Evolutionary conservation across 139 green algal genomes (phyloP).

Genomic region (Closterium sp.): DNA sequence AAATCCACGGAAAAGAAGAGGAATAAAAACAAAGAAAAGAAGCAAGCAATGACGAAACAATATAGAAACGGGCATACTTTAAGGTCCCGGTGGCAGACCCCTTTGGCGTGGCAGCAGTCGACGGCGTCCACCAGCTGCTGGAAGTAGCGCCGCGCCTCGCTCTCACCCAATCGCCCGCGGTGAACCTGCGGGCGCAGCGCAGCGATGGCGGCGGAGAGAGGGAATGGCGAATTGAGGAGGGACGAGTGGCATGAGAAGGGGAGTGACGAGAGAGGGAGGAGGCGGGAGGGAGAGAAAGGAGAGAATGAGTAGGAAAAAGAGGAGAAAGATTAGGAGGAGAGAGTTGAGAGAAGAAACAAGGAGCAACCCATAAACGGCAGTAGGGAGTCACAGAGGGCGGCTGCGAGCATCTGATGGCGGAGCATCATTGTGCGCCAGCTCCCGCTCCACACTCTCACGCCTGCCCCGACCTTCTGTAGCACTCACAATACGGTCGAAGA

Average conservation of each 20-base stretch:
- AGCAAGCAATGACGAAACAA: background rate
- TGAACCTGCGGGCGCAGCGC: background rate
- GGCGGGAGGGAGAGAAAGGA: background rate
- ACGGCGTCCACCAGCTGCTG: constrained; percentile 66
- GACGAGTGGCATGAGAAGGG: background rate
- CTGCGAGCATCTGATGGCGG: too few relatives aligned
- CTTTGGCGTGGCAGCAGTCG: constrained; percentile 61
- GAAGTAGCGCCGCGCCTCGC: constrained; percentile 53
- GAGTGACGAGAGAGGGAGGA: background rate
- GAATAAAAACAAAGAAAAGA: constrained; percentile 19
- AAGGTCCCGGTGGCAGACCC: constrained; percentile 60
- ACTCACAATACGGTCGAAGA: constrained; percentile 70
- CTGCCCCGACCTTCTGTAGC: background rate
- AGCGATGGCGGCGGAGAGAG: background rate
- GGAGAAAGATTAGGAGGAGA: background rate
- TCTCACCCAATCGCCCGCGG: constrained; percentile 47
- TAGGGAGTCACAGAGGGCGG: background rate
- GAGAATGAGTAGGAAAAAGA: background rate
- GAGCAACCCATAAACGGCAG: background rate
- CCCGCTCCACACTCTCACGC: too few relatives aligned
- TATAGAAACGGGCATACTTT: too few relatives aligned
- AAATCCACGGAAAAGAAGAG: constrained; percentile 8
- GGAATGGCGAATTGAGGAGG: too few relatives aligned
- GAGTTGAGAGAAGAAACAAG: background rate
- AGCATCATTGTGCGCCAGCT: too few relatives aligned